phyloP scores from a whole-genome alignment of 2,329 filamentous ascomycete species.

The Cladosporium oxysporum region DNA sequence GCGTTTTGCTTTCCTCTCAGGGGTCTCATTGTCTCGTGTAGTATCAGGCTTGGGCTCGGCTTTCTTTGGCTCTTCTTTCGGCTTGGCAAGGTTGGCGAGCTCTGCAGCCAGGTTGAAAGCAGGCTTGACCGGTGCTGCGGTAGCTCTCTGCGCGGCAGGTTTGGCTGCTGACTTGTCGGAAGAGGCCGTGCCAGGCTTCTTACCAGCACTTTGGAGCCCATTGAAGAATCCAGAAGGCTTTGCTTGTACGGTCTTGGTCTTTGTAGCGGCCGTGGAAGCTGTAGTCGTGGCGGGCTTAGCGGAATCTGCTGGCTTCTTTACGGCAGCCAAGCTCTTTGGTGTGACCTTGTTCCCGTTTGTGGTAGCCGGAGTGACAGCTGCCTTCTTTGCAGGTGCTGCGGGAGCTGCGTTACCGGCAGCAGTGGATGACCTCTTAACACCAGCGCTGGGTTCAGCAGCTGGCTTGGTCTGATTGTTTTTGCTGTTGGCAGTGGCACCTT shows the following conservation, averaged over 20 bases:
- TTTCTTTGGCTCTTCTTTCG: slow-evolving; percentile 52
- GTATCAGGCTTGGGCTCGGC: slow-evolving; percentile 43
- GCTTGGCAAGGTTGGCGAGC: slow-evolving; percentile 50
- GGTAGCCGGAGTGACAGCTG: slow-evolving; percentile 27
- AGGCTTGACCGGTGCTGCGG: slow-evolving; percentile 31
- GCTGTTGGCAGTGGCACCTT: slow-evolving; percentile 36
- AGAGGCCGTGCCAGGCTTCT: slow-evolving; percentile 42
- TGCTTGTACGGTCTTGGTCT: slow-evolving; percentile 38
- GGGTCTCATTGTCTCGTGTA: slow-evolving; percentile 56
- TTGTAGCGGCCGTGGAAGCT: slow-evolving; percentile 28
- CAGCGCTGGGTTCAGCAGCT: slow-evolving; percentile 32
- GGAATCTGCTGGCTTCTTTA: slow-evolving; percentile 31
- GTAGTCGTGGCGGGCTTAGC: slow-evolving; percentile 23
- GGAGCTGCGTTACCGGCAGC: slow-evolving; percentile 23
- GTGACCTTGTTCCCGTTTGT: slow-evolving; percentile 25
- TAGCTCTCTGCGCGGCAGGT: slow-evolving; percentile 23
- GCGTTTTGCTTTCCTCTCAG: slow-evolving; percentile 67
- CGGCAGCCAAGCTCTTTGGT: slow-evolving; percentile 25
- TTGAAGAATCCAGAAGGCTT: slow-evolving; percentile 50
- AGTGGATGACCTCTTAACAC: slow-evolving; percentile 38
- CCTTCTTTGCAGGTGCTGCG: slow-evolving; percentile 39
- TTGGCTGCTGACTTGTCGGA: slow-evolving; percentile 32
- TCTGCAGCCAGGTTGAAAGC: slow-evolving; percentile 42
- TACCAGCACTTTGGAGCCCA: slow-evolving; percentile 47
- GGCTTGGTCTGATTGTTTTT: slow-evolving; percentile 20